A percentile compares a stretch with the other conserved stretches of the same genome.
Conservation (phyloP, 1,284 basidiomycete genomes). For the Moesziomyces sp. region DNA sequence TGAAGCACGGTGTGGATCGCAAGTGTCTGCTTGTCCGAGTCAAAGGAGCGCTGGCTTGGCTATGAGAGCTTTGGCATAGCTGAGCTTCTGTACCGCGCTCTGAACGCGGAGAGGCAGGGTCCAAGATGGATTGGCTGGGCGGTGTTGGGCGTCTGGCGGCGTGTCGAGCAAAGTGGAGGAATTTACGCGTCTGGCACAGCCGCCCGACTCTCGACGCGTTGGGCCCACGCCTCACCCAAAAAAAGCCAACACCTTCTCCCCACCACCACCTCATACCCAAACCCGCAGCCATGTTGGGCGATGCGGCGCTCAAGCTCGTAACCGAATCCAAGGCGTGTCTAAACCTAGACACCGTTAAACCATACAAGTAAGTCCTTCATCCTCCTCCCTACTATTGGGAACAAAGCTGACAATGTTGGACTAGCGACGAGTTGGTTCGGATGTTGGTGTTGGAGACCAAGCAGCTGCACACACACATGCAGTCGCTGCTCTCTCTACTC, state of each 20-base stretch:
- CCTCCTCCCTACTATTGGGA: neutral
- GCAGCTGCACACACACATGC: constrained; percentile 75
- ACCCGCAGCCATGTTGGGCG: constrained; percentile 72
- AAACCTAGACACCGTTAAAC: constrained; percentile 82
- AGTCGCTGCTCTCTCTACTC: constrained; percentile 70
- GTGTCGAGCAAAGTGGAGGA: no score
- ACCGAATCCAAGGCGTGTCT: constrained; percentile 85
- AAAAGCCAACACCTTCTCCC: constrained; percentile 1
- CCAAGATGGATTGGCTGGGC: no score
- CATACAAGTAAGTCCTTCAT: constrained; percentile 77
- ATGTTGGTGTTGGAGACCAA: constrained; percentile 89
- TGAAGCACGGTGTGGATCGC: no score
- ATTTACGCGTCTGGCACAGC: no score
- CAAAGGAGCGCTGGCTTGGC: no score
- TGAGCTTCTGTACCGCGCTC: no score
- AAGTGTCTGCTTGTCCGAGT: no score
- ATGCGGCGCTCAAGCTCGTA: constrained; percentile 87
- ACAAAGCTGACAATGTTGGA: neutral
- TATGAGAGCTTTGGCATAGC: no score
- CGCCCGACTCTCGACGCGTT: no score
- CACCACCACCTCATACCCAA: neutral
- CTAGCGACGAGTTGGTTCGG: constrained; percentile 80
- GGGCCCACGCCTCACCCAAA: no score
- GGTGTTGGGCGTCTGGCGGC: no score
- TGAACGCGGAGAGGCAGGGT: no score